Evolutionary conservation across 2,329 filamentous ascomycete genomes (phyloP).

Genomic region (Colletotrichum neosansevieriae): DNA sequence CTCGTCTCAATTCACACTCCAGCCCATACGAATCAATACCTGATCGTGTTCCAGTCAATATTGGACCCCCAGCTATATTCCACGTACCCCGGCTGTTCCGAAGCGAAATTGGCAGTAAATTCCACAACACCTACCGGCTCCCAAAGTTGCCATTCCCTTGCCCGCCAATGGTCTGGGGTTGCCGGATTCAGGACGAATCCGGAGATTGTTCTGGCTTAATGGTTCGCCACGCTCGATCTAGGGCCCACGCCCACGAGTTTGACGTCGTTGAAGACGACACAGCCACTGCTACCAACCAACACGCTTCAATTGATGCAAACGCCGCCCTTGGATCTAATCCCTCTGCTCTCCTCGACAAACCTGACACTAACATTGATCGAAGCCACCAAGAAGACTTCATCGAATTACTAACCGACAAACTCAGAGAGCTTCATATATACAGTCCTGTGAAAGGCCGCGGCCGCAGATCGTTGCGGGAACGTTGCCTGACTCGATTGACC

Average conservation of each 20-base stretch:
- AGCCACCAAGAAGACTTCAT: slow-evolving; percentile 42
- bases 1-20: slow-evolving; percentile 16
- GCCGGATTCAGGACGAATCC: slow-evolving; percentile 33
- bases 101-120: slow-evolving; percentile 34
- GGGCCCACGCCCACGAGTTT: slow-evolving; percentile 24
- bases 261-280: slow-evolving; percentile 31
- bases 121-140: slow-evolving; percentile 18
- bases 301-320: slow-evolving; percentile 19
- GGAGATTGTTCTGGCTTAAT: slow-evolving; percentile 35
- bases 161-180: slow-evolving; percentile 24
- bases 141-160: slow-evolving; percentile 22
- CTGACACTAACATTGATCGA: slow-evolving; percentile 47
- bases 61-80: slow-evolving; percentile 22
- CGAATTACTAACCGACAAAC: slow-evolving; percentile 49
- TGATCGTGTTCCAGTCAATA: slow-evolving; percentile 27
- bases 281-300: slow-evolving; percentile 17
- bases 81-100: slow-evolving; percentile 29
- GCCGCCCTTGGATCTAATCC: not conserved
- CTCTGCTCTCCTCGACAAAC: slow-evolving; percentile 45
- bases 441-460: slow-evolving; percentile 33
- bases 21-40: slow-evolving; percentile 18
- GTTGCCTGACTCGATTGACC: slow-evolving; percentile 13
- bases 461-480: slow-evolving; percentile 20
- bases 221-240: slow-evolving; percentile 32
- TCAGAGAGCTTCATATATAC: slow-evolving; percentile 49